Evolutionary conservation across 768 basidiomycete species (phyloP).

Genomic region (Hericium erinaceus): DNA sequence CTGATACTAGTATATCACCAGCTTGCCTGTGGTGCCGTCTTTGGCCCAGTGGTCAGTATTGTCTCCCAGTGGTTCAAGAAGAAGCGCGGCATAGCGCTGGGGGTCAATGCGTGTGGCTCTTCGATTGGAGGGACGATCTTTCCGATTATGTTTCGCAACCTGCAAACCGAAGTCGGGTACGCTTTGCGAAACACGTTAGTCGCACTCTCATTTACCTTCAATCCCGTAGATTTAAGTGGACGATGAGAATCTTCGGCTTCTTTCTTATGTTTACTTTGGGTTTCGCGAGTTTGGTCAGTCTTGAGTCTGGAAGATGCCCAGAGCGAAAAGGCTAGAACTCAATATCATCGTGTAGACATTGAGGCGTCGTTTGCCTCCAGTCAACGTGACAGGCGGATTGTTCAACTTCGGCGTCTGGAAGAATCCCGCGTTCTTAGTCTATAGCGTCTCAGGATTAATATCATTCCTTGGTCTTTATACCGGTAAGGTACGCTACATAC

Average conservation of each 20-base stretch:
- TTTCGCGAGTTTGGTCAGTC: conserved; percentile 40
- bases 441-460: conserved; percentile 45
- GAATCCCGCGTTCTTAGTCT: conserved; percentile 43
- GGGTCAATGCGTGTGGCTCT: conserved; percentile 54
- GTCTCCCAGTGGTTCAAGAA: conserved; percentile 69
- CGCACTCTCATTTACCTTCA: background rate
- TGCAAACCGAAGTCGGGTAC: conserved; percentile 48
- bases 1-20: background rate
- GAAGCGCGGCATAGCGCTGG: conserved; percentile 46
- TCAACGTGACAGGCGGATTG: conserved; percentile 44
- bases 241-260: conserved; percentile 62
- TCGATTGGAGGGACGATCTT: conserved; percentile 62
- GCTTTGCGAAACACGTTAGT: background rate
- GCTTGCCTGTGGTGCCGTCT: conserved; percentile 41
- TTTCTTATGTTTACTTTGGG: conserved; percentile 45
- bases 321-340: background rate
- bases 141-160: conserved; percentile 49
- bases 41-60: conserved; percentile 49
- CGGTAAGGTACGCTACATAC: background rate
- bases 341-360: conserved; percentile 12
- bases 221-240: conserved; percentile 57
- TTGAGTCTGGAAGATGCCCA: background rate
- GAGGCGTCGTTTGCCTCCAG: conserved; percentile 43
- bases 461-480: conserved; percentile 63
- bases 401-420: conserved; percentile 51